A percentile compares a stretch with the other conserved stretches of the same genome.
Evolutionary conservation across 2,329 filamentous ascomycete genomes (phyloP).

Genomic region (Ophidiomyces ophidiicola): DNA sequence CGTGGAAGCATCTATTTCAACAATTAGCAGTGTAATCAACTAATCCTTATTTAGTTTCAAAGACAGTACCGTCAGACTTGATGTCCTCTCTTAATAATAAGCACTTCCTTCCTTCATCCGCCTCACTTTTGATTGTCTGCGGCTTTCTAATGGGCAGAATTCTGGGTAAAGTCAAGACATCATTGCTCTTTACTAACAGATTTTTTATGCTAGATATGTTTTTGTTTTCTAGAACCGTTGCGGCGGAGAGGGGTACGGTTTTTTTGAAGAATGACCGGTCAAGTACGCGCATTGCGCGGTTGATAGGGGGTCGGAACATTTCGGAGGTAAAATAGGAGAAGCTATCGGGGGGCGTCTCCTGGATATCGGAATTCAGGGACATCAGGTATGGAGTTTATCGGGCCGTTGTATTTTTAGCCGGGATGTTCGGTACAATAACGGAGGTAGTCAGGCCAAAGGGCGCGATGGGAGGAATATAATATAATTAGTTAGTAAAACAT

Average conservation of each 20-base stretch:
- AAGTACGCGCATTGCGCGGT: slow-evolving; percentile 65
- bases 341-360: not conserved
- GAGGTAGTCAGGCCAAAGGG: too few species aligned
- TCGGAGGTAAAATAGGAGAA: slow-evolving; percentile 10
- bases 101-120: slow-evolving; percentile 29
- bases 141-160: slow-evolving; percentile 52
- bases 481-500: too few species aligned
- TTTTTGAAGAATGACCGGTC: slow-evolving; percentile 75
- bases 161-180: slow-evolving; percentile 54
- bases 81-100: slow-evolving; percentile 30
- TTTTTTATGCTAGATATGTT: slow-evolving; percentile 62
- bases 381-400: too few species aligned
- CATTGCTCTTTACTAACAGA: slow-evolving; percentile 51
- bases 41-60: not conserved
- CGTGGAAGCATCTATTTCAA: slow-evolving; percentile 51
- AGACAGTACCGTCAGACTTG: slow-evolving; percentile 28
- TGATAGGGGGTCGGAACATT: slow-evolving; percentile 68
- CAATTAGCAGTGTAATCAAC: slow-evolving; percentile 4
- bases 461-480: too few species aligned
- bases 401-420: too few species aligned
- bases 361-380: slow-evolving; percentile 5
- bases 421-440: too few species aligned
- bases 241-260: slow-evolving; percentile 63
- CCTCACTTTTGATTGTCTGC: slow-evolving; percentile 36
- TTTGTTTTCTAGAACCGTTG: slow-evolving; percentile 60